Percentiles rank a stretch among this genome's conserved stretches.
These are phyloP conservation scores for Euphorbia peplus DNA, from an alignment of 345 rosid species.

Conservation along the genomic window DNA sequence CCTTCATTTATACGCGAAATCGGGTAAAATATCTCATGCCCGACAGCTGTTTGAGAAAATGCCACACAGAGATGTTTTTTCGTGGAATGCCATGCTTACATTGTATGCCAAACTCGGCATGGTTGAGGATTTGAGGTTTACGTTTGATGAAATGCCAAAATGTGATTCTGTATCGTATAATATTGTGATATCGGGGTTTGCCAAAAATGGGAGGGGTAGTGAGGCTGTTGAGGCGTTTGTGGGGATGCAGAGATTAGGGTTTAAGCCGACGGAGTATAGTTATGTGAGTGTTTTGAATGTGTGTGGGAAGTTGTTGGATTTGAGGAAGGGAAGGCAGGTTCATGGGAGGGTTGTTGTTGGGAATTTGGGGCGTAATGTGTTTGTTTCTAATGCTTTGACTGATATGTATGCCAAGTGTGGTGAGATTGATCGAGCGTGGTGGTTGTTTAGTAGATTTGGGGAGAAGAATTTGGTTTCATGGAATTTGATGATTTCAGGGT, in stretches of 20 bases:
- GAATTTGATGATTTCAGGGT: constrained; percentile 56
- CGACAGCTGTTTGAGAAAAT: constrained; percentile 52
- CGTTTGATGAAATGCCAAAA: constrained; percentile 41
- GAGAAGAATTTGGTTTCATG: constrained; percentile 46
- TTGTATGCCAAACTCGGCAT: constrained; percentile 36
- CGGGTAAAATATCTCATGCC: constrained; percentile 32
- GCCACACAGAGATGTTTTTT: constrained; percentile 44
- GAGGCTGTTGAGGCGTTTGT: constrained; percentile 39
- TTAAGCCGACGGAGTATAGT: constrained; percentile 44
- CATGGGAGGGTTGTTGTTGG: constrained; percentile 45
- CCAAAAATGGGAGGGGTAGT: constrained; percentile 29
- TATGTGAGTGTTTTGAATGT: constrained; percentile 50
- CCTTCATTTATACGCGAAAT: constrained; percentile 45
- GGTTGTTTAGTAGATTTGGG: constrained; percentile 41
- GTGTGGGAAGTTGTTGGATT: constrained; percentile 43
- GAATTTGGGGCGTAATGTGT: constrained; percentile 31
- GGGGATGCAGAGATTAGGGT: constrained; percentile 37
- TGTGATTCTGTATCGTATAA: constrained; percentile 55
- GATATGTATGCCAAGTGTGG: constrained; percentile 58
- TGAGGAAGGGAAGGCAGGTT: constrained; percentile 51
- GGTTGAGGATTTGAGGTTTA: constrained; percentile 34
- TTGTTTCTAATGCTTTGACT: constrained; percentile 51
- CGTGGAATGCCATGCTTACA: constrained; percentile 62
- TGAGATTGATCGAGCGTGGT: constrained; percentile 41
- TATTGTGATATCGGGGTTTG: constrained; percentile 44